Conservation (phyloP, 169 alveolate species). For the Cryptosporidium muris region DNA sequence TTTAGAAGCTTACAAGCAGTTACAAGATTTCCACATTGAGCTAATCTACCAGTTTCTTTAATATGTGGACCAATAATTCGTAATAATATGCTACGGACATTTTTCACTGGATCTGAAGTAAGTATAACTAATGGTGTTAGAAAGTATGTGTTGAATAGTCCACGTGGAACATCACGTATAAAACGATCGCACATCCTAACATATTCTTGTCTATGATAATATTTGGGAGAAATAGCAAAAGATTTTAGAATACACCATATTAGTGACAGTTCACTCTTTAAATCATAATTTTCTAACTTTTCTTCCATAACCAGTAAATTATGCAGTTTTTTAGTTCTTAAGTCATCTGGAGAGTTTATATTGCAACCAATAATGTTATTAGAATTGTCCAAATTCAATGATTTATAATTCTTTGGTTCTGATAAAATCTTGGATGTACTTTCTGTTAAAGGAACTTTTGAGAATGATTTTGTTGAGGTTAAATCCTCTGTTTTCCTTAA, state of each 20-base stretch:
- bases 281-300: not conserved
- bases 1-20: conserved; percentile 67
- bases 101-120: conserved; percentile 58
- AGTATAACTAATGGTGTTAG: conserved; percentile 40
- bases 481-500: not conserved
- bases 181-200: conserved; percentile 63
- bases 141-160: conserved; percentile 45
- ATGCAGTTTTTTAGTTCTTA: conserved; percentile 1
- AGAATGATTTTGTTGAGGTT: conserved; percentile 9
- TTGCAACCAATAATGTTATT: not conserved
- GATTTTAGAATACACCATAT: conserved; percentile 68
- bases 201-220: conserved; percentile 67
- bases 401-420: not conserved
- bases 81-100: conserved; percentile 50
- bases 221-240: conserved; percentile 55
- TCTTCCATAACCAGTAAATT: conserved; percentile 9
- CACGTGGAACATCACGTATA: conserved; percentile 62
- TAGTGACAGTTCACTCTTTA: conserved; percentile 37
- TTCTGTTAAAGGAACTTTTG: not conserved
- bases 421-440: not conserved
- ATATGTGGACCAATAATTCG: conserved; percentile 67
- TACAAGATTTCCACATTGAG: conserved; percentile 61
- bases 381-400: not conserved
- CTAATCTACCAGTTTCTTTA: conserved; percentile 63
- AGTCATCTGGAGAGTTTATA: not conserved